These are phyloP conservation scores for Alternaria tenuissima DNA, from an alignment of 2,329 filamentous ascomycete genomes.

Conservation along the genomic window DNA sequence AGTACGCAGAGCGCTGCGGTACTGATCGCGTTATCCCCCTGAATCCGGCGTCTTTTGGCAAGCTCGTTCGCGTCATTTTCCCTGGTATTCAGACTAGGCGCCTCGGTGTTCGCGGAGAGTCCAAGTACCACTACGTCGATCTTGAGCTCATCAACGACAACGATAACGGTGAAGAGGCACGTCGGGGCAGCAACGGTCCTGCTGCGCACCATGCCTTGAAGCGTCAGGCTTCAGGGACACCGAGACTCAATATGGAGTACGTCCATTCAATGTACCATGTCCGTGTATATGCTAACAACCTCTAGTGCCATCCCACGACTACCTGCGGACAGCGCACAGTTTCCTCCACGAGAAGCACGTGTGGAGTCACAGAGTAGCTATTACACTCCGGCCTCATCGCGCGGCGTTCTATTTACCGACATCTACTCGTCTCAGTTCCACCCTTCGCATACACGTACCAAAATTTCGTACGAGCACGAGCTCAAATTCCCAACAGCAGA, in stretches of 20 bases:
- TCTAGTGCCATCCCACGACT: constrained; percentile 55
- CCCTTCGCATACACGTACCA: constrained; percentile 48
- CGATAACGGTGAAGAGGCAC: constrained; percentile 37
- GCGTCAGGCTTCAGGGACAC: constrained; percentile 44
- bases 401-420: constrained; percentile 57
- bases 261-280: background rate
- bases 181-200: constrained; percentile 32
- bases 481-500: constrained; percentile 69
- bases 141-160: constrained; percentile 60
- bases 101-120: constrained; percentile 92
- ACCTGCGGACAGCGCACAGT: constrained; percentile 58
- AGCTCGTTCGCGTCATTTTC: constrained; percentile 94
- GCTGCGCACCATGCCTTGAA: constrained; percentile 34
- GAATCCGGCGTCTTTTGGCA: constrained; percentile 97
- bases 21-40: constrained; percentile 93
- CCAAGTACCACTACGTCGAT: constrained; percentile 91
- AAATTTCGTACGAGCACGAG: constrained; percentile 66
- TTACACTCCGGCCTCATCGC: constrained; percentile 51
- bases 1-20: constrained; percentile 91
- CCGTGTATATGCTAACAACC: constrained; percentile 20
- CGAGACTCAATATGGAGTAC: constrained; percentile 49
- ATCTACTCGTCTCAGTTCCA: constrained; percentile 55
- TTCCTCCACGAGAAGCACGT: constrained; percentile 48
- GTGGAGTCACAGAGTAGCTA: constrained; percentile 40
- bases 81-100: constrained; percentile 92